These are phyloP conservation scores for Xylaria sp. DNA, from an alignment of 2,329 filamentous ascomycete genomes.

Conservation along the genomic window DNA sequence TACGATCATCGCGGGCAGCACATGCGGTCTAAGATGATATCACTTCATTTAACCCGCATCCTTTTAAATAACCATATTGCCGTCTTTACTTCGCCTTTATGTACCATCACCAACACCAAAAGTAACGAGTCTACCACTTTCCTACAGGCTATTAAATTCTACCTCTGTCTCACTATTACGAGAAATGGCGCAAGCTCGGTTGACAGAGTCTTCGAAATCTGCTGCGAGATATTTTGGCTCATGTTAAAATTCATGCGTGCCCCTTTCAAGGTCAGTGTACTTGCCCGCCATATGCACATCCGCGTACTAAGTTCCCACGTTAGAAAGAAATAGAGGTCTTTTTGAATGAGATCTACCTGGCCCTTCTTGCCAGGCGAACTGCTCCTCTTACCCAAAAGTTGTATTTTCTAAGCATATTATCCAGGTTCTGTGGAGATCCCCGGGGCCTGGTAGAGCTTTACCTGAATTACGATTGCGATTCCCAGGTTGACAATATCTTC, in stretches of 20 bases:
- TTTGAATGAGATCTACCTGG: slow-evolving; percentile 94
- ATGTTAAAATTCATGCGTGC: slow-evolving; percentile 94
- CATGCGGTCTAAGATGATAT: slow-evolving; percentile 96
- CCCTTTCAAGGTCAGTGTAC: slow-evolving; percentile 77
- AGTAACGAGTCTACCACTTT: slow-evolving; percentile 88
- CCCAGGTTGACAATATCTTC: slow-evolving; percentile 95
- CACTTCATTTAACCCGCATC: slow-evolving; percentile 92
- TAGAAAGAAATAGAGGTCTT: slow-evolving; percentile 98
- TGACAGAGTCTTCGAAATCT: slow-evolving; percentile 90
- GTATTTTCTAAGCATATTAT: slow-evolving; percentile 85
- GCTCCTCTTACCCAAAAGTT: slow-evolving; percentile 91
- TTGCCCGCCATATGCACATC: slow-evolving; percentile 25
- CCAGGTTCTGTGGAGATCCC: slow-evolving; percentile 83
- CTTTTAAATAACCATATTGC: slow-evolving; percentile 91
- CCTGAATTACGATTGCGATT: slow-evolving; percentile 97
- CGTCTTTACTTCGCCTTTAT: slow-evolving; percentile 89
- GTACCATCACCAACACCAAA: slow-evolving; percentile 90
- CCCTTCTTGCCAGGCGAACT: slow-evolving; percentile 84
- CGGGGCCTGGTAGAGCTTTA: slow-evolving; percentile 92
- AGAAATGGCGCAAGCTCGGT: slow-evolving; percentile 95
- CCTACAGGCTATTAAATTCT: slow-evolving; percentile 94
- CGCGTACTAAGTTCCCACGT: slow-evolving; percentile 36
- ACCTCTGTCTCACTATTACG: slow-evolving; percentile 92
- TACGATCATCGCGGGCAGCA: slow-evolving; percentile 92
- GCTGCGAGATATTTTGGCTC: slow-evolving; percentile 96